Evolutionary conservation across 129 eudicot genomes (phyloP), one percentile per base, ranked within the genome.

Genomic region (Kitagawia praeruptora): DNA sequence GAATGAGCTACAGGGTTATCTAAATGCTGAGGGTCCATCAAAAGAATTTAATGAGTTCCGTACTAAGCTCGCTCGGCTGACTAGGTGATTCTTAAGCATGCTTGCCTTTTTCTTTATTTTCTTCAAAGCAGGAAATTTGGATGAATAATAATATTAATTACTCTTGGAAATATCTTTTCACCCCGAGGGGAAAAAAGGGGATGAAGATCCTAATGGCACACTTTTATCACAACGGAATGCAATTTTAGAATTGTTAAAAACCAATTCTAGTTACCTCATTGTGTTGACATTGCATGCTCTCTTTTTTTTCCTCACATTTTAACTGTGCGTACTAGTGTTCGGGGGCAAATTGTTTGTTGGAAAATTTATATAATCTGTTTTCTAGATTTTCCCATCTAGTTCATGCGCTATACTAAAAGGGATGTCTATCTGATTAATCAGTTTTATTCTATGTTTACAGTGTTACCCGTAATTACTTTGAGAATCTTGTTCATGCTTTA

Each of bases 1-100:
- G 87, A 96, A 96, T 81, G 99, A 96, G 79, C 86, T 92, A 16
- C 91, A 87, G 79, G 82, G 58, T 23, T 89, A 89, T 80, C 93
- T 92, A 40, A 89, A 85, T 48, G 86, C 89, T 0, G 93, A 90
- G 64, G 93, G 93, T 70, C 91, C 94, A 53, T 86, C 95, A 51
- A 87, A 89, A 81, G 97, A 90, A 61, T 96, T 96, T 76, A 96
- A 87, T 80, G 96, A 92, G 80, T 96, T 96, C 78, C 91, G 98
- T n/a, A 90, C 91, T 70, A 96, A 92, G 88, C 83, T 96, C 49
- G 99, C 97, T 76, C 92, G 97, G 45, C 79, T 95, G 74, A 95
- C 98, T 75, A 95, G 98, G 98, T 93, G 75, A 85, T 25, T 27
- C 28, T 49, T 56, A 27, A 73, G 53, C 49, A n/a, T 25, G 28